phyloP scores from a whole-genome alignment of 352 stramenopile species.

The Phytopythium helicoides region DNA sequence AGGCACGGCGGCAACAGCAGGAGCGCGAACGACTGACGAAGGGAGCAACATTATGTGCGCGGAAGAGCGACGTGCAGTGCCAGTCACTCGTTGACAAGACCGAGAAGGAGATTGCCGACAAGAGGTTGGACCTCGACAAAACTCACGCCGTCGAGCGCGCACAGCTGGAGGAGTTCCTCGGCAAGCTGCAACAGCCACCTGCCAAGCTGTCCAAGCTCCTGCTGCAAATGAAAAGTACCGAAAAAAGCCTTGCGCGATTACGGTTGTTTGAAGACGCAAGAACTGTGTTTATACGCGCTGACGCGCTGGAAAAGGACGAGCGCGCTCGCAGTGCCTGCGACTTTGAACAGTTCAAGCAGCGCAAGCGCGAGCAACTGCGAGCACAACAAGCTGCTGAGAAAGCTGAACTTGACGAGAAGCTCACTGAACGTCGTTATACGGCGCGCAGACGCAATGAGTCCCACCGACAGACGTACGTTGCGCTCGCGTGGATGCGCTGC shows the following conservation, averaged over 20 bases:
- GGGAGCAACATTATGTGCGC: constrained; percentile 36
- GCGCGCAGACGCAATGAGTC: constrained; percentile 54
- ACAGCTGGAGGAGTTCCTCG: constrained; percentile 64
- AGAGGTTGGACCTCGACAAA: constrained; percentile 48
- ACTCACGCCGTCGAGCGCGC: constrained; percentile 56
- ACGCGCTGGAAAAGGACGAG: constrained; percentile 65
- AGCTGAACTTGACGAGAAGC: constrained; percentile 56
- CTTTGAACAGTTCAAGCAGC: constrained; percentile 66
- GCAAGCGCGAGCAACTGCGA: constrained; percentile 39
- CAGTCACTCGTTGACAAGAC: constrained; percentile 17
- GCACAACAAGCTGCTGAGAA: constrained; percentile 60
- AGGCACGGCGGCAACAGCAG: constrained; percentile 40
- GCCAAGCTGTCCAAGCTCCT: constrained; percentile 72
- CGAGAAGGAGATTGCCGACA: constrained; percentile 45
- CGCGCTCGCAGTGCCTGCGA: constrained; percentile 32
- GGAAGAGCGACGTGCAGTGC: constrained; percentile 34
- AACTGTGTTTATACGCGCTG: constrained; percentile 55
- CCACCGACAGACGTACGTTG: constrained; percentile 53
- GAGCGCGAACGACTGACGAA: constrained; percentile 50
- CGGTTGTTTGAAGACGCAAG: constrained; percentile 74
- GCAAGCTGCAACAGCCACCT: constrained; percentile 49
- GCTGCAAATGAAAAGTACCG: constrained; percentile 69
- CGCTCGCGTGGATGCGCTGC: no score
- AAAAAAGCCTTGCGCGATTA: constrained; percentile 57
- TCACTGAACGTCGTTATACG: constrained; percentile 73